A percentile compares a stretch with the other conserved stretches of the same genome.
Conservation (phyloP, 768 basidiomycete species). For the Infundibulicybe gibba region DNA sequence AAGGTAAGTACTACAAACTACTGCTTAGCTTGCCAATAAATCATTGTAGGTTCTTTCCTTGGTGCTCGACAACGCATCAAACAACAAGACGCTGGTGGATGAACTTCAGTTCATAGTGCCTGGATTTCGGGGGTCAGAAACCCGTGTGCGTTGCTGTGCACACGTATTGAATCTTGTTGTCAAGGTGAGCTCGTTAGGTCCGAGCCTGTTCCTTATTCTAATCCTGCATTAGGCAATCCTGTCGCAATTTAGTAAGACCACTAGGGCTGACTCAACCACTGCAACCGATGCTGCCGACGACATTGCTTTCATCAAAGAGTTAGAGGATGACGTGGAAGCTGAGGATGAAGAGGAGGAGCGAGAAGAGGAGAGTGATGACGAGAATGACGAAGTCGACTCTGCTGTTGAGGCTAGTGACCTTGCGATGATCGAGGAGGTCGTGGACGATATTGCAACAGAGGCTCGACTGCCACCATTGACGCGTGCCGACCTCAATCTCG, state of each 20-base stretch:
- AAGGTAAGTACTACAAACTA: slow-evolving; percentile 17
- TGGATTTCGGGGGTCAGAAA: slow-evolving; percentile 9
- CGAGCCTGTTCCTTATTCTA: not conserved
- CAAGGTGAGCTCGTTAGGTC: slow-evolving; percentile 12
- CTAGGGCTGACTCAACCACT: not conserved
- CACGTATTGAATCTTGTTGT: slow-evolving; percentile 26
- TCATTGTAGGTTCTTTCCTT: slow-evolving; percentile 14
- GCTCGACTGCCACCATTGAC: not conserved
- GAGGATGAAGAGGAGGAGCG: slow-evolving; percentile 4
- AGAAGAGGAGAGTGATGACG: slow-evolving; percentile 1
- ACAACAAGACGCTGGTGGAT: slow-evolving; percentile 18
- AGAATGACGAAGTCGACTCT: slow-evolving; percentile 5
- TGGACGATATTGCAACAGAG: not conserved
- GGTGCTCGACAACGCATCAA: slow-evolving; percentile 18
- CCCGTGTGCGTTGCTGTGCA: slow-evolving; percentile 20
- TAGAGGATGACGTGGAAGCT: slow-evolving; percentile 3
- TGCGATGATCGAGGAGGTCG: slow-evolving; percentile 3
- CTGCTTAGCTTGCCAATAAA: not conserved
- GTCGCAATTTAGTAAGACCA: slow-evolving; percentile 8
- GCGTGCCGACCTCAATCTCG: not conserved
- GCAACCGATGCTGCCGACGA: not conserved
- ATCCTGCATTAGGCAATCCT: slow-evolving; percentile 14
- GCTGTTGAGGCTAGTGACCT: slow-evolving; percentile 3
- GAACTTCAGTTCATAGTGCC: slow-evolving; percentile 12
- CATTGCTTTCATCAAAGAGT: not conserved